Base-by-base conservation (phyloP, 306 rosid species). In the Cucurbita argyrosperma region DNA sequence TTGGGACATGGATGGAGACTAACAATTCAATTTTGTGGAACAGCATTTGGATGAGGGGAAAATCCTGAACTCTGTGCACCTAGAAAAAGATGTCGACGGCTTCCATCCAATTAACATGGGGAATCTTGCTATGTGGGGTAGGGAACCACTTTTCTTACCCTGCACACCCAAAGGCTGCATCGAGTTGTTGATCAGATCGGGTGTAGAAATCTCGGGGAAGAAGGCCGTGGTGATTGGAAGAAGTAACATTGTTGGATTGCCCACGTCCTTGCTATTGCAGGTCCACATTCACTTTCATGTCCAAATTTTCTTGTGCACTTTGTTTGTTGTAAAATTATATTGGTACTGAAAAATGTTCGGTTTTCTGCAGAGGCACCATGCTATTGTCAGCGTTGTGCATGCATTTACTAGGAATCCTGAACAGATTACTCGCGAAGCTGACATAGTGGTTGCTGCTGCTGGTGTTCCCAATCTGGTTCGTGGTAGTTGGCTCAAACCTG, bases 161-260 rank as follows among this genome's bases (percentile, higher is more conserved):
- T 93, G 98, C 84, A 88, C 97, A 74, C 90, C 98, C 56, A 93
- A 86, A 66, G 98, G 92, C 60, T 90, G 97, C 87, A 77, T 93
- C 42, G 98, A 93, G 84, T 78, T 93, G 79, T 78, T 90, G 89
- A 82, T 90, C 77, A 83, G 98, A 77, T 88, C 94, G 23, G 97
- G 98, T 26, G 81, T 93, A 59, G 80, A 87, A 79, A 87, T 90
- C 5, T 46, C 56, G 51, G 98, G 98, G 64, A 93, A 87, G 92
- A 89, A 83, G 50, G 96, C 90, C 3, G 96, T 83, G 30, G 98
- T 93, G 83, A 90, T 90, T 51, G 98, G 98, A 72, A 89, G 88
- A 82, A 93, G 98, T 76, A 93, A 89, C 79, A 84, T 90, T 68
- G 98, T 90, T 54, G 98, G 97, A 65, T 81, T 90, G 78, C 98